Conservation (phyloP, 2,329 filamentous ascomycete genomes). For the Fusarium sp. region DNA sequence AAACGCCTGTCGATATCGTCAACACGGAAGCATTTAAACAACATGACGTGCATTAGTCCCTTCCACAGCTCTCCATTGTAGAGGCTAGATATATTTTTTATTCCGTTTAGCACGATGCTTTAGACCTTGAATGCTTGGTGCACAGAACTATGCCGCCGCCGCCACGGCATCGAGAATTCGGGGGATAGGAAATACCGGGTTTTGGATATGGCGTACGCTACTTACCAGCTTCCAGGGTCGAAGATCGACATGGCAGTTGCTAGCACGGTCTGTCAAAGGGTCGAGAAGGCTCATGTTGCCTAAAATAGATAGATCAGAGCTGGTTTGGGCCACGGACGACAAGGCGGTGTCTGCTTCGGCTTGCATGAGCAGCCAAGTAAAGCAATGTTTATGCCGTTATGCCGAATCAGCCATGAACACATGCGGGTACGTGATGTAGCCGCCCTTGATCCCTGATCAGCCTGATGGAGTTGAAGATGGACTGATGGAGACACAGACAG, state of each 20-base stretch:
- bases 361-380: conserved; percentile 16
- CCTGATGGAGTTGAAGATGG: not conserved
- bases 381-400: conserved; percentile 10
- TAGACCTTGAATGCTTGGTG: not conserved
- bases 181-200: not conserved
- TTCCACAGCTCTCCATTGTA: not conserved
- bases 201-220: conserved; percentile 6
- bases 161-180: not conserved
- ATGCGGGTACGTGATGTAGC: not conserved
- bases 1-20: not conserved
- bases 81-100: not conserved
- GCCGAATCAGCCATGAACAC: not conserved
- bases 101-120: not conserved
- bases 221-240: conserved; percentile 14
- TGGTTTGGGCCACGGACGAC: conserved; percentile 1
- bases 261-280: not conserved
- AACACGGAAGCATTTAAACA: not conserved
- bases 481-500: not conserved
- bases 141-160: conserved; percentile 17
- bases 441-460: not conserved
- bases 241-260: conserved; percentile 13
- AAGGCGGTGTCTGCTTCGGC: conserved; percentile 13
- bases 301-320: not conserved
- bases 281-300: conserved; percentile 8
- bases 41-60: not conserved